phyloP scores from a whole-genome alignment of 345 rosid species.

The Aquilaria malaccensis region DNA sequence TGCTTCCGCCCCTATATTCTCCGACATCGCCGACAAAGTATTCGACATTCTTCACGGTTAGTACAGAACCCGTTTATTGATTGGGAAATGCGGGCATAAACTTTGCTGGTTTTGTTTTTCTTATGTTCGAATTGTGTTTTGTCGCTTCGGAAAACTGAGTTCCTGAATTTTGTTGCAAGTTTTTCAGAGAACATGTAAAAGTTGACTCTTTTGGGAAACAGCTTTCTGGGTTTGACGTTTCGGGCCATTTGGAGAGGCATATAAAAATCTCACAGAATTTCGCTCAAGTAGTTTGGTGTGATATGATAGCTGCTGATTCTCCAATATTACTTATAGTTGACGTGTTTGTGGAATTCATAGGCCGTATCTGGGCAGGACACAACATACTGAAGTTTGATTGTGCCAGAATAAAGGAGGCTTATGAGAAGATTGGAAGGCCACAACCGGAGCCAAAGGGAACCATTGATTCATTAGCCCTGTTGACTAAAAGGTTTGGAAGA shows the following conservation, averaged over 20 bases:
- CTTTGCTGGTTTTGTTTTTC: not conserved
- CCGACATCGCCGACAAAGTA: slow-evolving; percentile 64
- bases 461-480: slow-evolving; percentile 65
- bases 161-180: not conserved
- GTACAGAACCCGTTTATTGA: not conserved
- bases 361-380: slow-evolving; percentile 97
- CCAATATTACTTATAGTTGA: too few relatives aligned
- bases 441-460: slow-evolving; percentile 75
- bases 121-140: too few relatives aligned
- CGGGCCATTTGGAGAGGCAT: too few relatives aligned
- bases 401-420: slow-evolving; percentile 73
- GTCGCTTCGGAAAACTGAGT: too few relatives aligned
- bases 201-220: too few relatives aligned
- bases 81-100: too few relatives aligned
- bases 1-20: slow-evolving; percentile 50
- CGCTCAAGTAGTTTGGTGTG: too few relatives aligned
- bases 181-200: too few relatives aligned
- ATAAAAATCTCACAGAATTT: too few relatives aligned
- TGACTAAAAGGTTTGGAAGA: slow-evolving; percentile 76
- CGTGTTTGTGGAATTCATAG: slow-evolving; percentile 19
- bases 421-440: slow-evolving; percentile 49
- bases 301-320: too few relatives aligned
- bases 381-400: slow-evolving; percentile 87
- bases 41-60: slow-evolving; percentile 70
- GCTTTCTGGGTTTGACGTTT: too few relatives aligned